A percentile compares a stretch with the other conserved stretches of the same genome.
Evolutionary conservation across 768 basidiomycete species (phyloP).

Genomic region (Termitomyces sp.): DNA sequence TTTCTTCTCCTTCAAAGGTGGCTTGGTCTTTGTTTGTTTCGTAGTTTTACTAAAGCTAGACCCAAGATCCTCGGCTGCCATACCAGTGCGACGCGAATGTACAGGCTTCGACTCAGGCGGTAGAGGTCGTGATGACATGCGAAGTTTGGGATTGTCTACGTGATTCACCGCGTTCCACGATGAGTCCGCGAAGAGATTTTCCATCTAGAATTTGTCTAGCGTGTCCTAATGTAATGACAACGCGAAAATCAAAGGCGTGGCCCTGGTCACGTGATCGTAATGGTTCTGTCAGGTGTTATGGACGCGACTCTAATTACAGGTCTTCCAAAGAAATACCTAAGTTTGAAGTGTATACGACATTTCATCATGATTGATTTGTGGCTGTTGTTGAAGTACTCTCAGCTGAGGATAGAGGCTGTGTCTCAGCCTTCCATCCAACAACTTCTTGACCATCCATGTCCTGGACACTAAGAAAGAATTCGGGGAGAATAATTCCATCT

Average conservation of each 20-base stretch:
- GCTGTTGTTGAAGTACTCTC: neutral
- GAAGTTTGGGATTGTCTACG: conserved; percentile 7
- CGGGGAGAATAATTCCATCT: conserved; percentile 48
- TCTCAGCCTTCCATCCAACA: neutral
- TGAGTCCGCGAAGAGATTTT: conserved; percentile 3
- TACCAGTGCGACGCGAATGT: conserved; percentile 5
- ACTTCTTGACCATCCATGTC: neutral
- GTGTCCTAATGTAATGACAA: neutral
- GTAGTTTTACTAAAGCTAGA: conserved; percentile 9
- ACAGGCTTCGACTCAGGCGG: neutral
- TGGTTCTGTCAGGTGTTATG: neutral
- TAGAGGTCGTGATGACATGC: conserved; percentile 7
- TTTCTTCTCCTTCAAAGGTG: neutral
- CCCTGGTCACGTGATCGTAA: neutral
- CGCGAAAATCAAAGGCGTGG: neutral
- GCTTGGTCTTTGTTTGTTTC: neutral
- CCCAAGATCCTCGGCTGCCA: conserved; percentile 13
- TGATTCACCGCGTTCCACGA: conserved; percentile 3
- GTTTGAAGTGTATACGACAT: neutral
- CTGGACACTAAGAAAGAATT: conserved; percentile 48
- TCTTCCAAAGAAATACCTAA: too few species aligned
- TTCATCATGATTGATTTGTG: neutral
- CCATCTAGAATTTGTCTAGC: conserved; percentile 1
- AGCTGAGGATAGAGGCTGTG: neutral
- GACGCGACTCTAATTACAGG: neutral